These are phyloP conservation scores for Pilobolus umbonatus DNA, from an alignment of 192 early-diverging fungal genomes.

Conservation along the genomic window DNA sequence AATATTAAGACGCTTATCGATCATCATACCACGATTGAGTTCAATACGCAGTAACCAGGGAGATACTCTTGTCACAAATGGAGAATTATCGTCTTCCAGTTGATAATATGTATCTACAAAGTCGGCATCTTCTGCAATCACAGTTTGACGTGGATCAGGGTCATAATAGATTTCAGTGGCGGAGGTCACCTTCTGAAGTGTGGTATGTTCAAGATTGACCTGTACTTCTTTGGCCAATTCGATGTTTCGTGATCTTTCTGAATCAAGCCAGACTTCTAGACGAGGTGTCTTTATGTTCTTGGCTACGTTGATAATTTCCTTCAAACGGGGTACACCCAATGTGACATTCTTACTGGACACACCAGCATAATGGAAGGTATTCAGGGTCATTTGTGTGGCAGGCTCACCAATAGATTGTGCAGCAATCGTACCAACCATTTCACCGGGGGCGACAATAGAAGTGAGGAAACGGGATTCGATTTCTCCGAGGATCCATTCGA, in stretches of 20 bases:
- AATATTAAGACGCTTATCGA: conserved; percentile 88
- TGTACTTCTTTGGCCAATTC: conserved; percentile 87
- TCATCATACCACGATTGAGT: conserved; percentile 74
- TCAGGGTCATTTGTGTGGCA: conserved; percentile 99
- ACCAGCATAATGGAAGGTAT: conserved; percentile 99
- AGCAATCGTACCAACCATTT: conserved; percentile 95
- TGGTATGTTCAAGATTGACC: conserved; percentile 86
- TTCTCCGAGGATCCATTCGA: conserved; percentile 93
- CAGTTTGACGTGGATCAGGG: conserved; percentile 75
- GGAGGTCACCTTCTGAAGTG: conserved; percentile 76
- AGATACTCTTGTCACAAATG: conserved; percentile 49
- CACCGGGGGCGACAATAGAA: conserved; percentile 94
- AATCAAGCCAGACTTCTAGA: conserved; percentile 80
- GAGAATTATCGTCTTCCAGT: conserved; percentile 74
- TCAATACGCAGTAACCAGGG: conserved; percentile 77
- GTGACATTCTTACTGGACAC: conserved; percentile 99
- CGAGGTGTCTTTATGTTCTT: conserved; percentile 83
- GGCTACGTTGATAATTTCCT: conserved; percentile 98
- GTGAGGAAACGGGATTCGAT: conserved; percentile 89
- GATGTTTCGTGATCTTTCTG: conserved; percentile 61
- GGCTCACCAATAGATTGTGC: conserved; percentile 98
- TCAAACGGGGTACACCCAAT: conserved; percentile 97
- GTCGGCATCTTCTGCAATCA: conserved; percentile 83
- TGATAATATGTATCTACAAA: conserved; percentile 84
- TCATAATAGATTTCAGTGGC: conserved; percentile 96